Base-by-base conservation (phyloP, 2,329 filamentous ascomycete species). In the Fusarium vanettenii region DNA sequence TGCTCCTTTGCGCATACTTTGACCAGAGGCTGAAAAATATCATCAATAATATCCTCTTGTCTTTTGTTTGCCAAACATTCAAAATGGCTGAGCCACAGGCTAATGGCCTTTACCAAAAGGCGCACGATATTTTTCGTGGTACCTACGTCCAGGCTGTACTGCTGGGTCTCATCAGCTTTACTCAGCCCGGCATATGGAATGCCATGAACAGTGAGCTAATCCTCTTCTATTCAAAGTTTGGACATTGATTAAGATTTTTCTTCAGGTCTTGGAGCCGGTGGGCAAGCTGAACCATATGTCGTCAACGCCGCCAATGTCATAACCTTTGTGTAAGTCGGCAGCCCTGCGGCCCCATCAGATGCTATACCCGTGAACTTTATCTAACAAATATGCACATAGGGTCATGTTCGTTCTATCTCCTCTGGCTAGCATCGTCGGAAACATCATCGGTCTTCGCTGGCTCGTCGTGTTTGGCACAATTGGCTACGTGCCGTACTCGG, bases 381-480 rank as follows among this genome's bases (percentile, higher is more conserved):
- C 52, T 57, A 4, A 57, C 8, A 16, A 1, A 3, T 10, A 14
- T 1, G 16, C 20, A 14, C 8, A 25, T 11, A 57, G 52, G 20
- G 52, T 57, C 31, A 57, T 57, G 52, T 37, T 57, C 14, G 11
- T 11, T 37, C 8, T 57, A 10, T 33, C 52, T 18, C 52, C 52
- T 16, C n/a, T 57, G 3, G 52, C 62, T 5, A 45, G 62, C 8
- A 64, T 64, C 4, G 50, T 59, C 14, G 62, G 50, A 27, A 64
- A 59, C 27, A 45, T 64, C n/a, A 45, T 64, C 31, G 35, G 62
- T 6, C 25, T 64, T 3, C 35, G 59, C 39, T 64, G 62, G 50
- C 10, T 59, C n/a, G 55, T 64, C 20, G 25, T 64, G 16, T 64
- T 64, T 25, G 62, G 62, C 4, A 64, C 62, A 1, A 52, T 64